Evolutionary conservation across 2,329 filamentous ascomycete species (phyloP), one percentile per base, ranked within the genome.

Genomic region (Lasiodiplodia theobromae): DNA sequence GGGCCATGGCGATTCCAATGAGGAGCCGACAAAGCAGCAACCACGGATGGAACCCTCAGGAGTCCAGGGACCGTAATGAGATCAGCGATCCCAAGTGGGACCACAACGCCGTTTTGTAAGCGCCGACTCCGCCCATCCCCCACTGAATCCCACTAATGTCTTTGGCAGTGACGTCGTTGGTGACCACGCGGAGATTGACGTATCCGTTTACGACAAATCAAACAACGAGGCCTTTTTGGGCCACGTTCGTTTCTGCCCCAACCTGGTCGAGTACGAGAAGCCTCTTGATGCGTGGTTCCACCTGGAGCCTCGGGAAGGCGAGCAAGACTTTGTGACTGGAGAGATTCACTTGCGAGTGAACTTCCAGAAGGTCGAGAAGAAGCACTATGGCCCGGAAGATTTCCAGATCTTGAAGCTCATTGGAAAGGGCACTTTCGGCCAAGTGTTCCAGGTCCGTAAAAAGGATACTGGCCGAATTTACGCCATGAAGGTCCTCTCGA

Each of bases 401-500:
- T 99, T 99, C 80, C 91, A 97, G 74, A 96, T 99, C 65, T 83
- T 99, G 70, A 96, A 97, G 79, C 88, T 99, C 68, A 98, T 99
- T 72, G 96, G 96, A 71, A 98, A 98, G 82, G 96, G 96, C 67
- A 99, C 96, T 0, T 99, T 99, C 78, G 96, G 96, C 1, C 96
- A 99, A 79, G 96, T 99, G 2, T 99, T 98, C 78, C 96, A 99
- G 79, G 96, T 99, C 7, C 91, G 93, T 74, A 99, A 99, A 87
- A 96, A 93, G 84, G 96, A 99, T 78, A 97, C 95, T 0, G 89
- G 90, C 75, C 91, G 96, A 54, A 97, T 99, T 70, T 99, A 99
- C 77, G 96, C 96, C 71, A 99, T 99, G 96, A 99, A 99, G 81
- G 95, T 99, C 1, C 85, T 99, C 38, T 97, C 96, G 63, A 99